Evolutionary conservation across 148 eudicot species (phyloP), one percentile per base, ranked within the genome.

Genomic region (Mesembryanthemum crystallinum): DNA sequence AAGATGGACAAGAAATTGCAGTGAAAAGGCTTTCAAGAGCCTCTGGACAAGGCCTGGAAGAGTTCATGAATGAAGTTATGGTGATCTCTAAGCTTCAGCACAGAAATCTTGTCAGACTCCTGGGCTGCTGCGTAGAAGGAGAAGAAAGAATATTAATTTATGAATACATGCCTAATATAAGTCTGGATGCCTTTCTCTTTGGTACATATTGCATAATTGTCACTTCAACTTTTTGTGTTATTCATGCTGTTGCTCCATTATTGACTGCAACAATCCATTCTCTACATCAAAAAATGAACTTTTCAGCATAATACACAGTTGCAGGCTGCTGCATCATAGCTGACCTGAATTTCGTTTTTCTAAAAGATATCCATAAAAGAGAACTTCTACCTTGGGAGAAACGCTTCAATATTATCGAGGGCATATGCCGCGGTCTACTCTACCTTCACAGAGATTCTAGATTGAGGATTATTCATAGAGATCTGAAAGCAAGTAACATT

Each of bases 61-160:
- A 88, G 78, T 88, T 88, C 77, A 84, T 76, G 84, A 86, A 81
- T 21, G 91, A 88, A 77, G 85, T 88, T 51, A 33, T 69, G 27
- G 82, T 72, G 54, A 75, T 88, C n/a, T 83, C 89, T 29, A 84
- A 84, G 54, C 87, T 86, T 43, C 89, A 86, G 59, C 91, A 86
- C 70, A 76, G 86, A 66, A 88, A 88, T 64, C 88, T 88, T 28
- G 91, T 88, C 42, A 80, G 54, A 78, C 88, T 86, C 73, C 79
- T 85, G 7, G 91, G 88, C 35, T 83, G 87, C 66, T 88, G 91
- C 60, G 58, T 82, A 37, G 83, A 86, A 49, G 84, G 80, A 62
- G 83, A 78, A 33, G 87, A 88, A 62, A 77, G 69, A 32, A 80
- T 88, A 76, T 52, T 88, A n/a, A 62, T 88, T 9, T 88, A 88